Evolutionary conservation across 192 early-diverging fungal genomes (phyloP), one percentile per base, ranked within the genome.

Genomic region (Spizellomyces punctatus): DNA sequence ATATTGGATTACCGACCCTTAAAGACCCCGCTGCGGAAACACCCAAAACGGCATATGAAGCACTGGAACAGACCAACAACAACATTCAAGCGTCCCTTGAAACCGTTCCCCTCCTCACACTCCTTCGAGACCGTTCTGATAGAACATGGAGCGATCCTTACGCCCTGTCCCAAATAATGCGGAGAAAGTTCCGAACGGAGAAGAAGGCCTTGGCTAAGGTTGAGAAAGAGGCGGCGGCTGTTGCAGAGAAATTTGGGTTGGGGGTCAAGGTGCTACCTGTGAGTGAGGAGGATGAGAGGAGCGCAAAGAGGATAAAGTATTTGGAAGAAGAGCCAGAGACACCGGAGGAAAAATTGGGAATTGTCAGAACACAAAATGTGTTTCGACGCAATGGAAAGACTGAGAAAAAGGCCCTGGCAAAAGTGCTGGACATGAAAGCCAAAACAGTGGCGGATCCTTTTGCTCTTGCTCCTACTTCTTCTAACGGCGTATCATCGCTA

Each of bases 61-160:
- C 80, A 55, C 81, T 95, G 19, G 93, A 96, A 62, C 77, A 86
- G 52, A 71, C 63, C 0, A 69, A 81, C 45, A 61, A 69, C 8
- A 89, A 92, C 61, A 76, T 80, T 12, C 71, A 76, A 27, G 87
- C 82, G 42, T 82, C 75, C 6, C 72, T 79, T 19, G 81, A 85
- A 17, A 66, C 76, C 6, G 63, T 46, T 4, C 80, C 89, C 6
- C 71, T 81, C 4, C 73, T 98, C 6, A 83, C 82, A 0, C 64
- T 81, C 10, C 76, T 93, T 21, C 88, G 91, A 76, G 75, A 75
- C 9, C 76, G 85, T 5, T 93, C 85, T 59, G 85, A 95, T n/a
- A 73, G 77, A 14, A 83, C 89, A 48, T 95, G 94, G 93, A 84
- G 77, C 36, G 90, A 97, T 73, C 85, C 93, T 0, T 96, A 94